Evolutionary conservation across 495 filamentous ascomycete species (phyloP), one percentile per base, ranked within the genome.

Genomic region (Aspergillus saccharolyticus): DNA sequence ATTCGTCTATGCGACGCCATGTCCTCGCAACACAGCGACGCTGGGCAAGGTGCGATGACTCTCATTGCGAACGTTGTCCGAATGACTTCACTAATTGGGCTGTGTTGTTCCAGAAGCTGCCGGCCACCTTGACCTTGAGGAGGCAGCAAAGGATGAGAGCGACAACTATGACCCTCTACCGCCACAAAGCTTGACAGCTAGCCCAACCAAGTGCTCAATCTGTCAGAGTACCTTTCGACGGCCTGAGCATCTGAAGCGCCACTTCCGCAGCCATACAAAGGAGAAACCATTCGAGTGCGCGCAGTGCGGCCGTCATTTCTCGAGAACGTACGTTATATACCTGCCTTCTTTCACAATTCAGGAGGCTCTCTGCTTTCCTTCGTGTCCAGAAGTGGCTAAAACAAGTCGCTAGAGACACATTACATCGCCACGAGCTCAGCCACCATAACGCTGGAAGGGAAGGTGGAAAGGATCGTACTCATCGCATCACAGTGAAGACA

Each of bases 211-310:
- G 68, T 84, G 82, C 55, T 70, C 73, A 4, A 69, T 77, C 28
- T 84, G 82, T 53, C 68, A 74, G 45, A 80, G 74, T 20, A 80
- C 79, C 10, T 90, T 90, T 64, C 81, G 84, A 43, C 72, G 87
- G 62, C 77, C 84, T 17, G 87, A 90, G 63, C 86, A 90, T 69
- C 66, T 90, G 44, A 90, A 88, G 68, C 77, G 87, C 28, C 86
- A 90, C 69, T 74, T 87, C 58, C 79, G 86, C 43, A 86, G 85
- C 48, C 87, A 90, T 64, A 84, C 83, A 1, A 86, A 85, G 57
- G 84, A 86, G 65, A 86, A 86, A 61, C 83, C 82, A 0, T 88
- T 88, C 61, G 80, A 84, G 59, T 90, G 87, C 62, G 70, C 78
- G 9, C 78, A 83, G 60, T 90, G 87, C 66, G 77, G 79, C 21